Evolutionary conservation across 2,329 filamentous ascomycete genomes (phyloP).

Genomic region (Delphinella strobiligena): DNA sequence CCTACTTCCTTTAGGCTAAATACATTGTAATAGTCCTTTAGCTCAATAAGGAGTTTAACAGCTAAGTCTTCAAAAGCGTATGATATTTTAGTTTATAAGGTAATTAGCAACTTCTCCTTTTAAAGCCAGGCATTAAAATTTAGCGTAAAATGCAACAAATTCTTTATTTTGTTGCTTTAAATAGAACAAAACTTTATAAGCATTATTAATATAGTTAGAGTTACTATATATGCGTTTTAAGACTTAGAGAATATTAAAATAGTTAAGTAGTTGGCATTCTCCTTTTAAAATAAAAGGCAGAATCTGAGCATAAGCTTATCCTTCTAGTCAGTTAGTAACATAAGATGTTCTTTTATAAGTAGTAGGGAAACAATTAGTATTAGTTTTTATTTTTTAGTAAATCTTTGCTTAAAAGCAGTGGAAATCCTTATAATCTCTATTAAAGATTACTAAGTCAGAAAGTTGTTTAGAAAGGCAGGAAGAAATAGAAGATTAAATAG

Average conservation of each 20-base stretch:
- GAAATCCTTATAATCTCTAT: background rate
- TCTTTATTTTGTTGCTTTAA: background rate
- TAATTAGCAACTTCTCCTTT: background rate
- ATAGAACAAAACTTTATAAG: background rate
- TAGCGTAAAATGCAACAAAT: background rate
- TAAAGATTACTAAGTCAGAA: background rate
- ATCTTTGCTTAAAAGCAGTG: background rate
- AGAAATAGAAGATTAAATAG: background rate
- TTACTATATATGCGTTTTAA: background rate
- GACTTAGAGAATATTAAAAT: background rate
- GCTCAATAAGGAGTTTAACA: conserved; percentile 2
- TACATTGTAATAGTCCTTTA: conserved; percentile 1
- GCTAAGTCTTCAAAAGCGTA: background rate
- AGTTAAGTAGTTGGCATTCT: background rate
- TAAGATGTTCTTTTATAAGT: background rate
- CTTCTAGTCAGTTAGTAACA: background rate
- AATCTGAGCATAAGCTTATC: background rate
- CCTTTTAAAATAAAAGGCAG: background rate
- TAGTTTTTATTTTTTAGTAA: background rate
- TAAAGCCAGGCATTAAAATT: background rate
- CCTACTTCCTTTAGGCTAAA: conserved; percentile 4
- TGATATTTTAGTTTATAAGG: background rate
- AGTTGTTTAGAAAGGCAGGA: background rate
- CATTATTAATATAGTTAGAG: background rate
- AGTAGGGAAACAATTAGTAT: background rate